Evolutionary conservation across 2,329 filamentous ascomycete species (phyloP).

Genomic region (Trichoderma citrinoviride): DNA sequence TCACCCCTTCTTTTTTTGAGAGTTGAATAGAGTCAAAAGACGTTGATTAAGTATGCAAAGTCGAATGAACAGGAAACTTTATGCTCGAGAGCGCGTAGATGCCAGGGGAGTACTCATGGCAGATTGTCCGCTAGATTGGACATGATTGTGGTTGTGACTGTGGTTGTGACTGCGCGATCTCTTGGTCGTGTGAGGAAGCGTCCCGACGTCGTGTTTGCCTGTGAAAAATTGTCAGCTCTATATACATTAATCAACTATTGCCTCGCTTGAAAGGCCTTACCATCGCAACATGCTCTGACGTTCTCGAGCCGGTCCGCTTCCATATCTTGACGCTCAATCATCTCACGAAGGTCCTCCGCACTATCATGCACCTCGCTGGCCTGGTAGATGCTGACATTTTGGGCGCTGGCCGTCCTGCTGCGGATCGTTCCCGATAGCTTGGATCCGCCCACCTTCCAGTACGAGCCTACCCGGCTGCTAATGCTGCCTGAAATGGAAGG

Average conservation of each 20-base stretch:
- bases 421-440: conserved; percentile 50
- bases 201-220: conserved; percentile 75
- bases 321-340: conserved; percentile 74
- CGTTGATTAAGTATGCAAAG: conserved; percentile 22
- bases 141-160: conserved; percentile 23
- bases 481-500: conserved; percentile 47
- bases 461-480: conserved; percentile 55
- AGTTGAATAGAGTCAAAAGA: conserved; percentile 5
- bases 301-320: conserved; percentile 85
- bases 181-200: conserved; percentile 49
- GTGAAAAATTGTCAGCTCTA: not conserved
- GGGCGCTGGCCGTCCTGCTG: conserved; percentile 48
- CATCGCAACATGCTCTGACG: conserved; percentile 95
- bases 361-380: conserved; percentile 67
- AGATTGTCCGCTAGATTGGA: conserved; percentile 31
- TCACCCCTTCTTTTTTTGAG: not conserved
- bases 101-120: conserved; percentile 37
- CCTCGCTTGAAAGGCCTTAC: conserved; percentile 52
- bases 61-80: conserved; percentile 24
- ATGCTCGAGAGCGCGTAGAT: conserved; percentile 39
- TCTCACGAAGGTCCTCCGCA: conserved; percentile 76
- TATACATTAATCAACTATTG: too few relatives aligned
- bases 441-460: conserved; percentile 52
- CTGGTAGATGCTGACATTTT: conserved; percentile 54
- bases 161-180: conserved; percentile 43